A percentile compares a stretch with the other conserved stretches of the same genome.
These are phyloP conservation scores for Triticum timopheevii DNA, from an alignment of 176 grass and related monocot species.

Conservation along the genomic window DNA sequence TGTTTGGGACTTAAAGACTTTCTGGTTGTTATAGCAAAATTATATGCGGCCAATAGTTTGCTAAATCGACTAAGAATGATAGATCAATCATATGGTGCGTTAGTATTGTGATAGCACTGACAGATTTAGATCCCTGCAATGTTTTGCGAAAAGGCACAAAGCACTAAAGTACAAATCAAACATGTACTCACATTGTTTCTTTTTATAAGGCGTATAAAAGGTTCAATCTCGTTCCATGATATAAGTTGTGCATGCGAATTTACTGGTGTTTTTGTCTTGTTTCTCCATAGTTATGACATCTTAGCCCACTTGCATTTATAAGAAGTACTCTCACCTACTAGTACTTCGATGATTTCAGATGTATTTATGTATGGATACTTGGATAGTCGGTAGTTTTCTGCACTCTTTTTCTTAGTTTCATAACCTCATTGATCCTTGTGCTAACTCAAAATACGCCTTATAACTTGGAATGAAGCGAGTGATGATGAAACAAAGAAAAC, in stretches of 20 bases:
- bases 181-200: not conserved
- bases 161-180: constrained; percentile 13
- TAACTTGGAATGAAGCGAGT: not conserved
- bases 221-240: not conserved
- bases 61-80: constrained; percentile 20
- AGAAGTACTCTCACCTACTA: not conserved
- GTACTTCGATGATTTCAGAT: not conserved
- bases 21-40: too few relatives aligned
- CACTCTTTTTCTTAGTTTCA: not conserved
- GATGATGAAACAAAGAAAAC: constrained; percentile 30
- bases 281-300: not conserved
- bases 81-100: not conserved
- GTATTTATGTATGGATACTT: not conserved
- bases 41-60: not conserved
- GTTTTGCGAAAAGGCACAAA: not conserved
- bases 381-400: not conserved
- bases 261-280: not conserved
- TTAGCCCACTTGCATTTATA: not conserved
- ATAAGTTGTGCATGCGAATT: not conserved
- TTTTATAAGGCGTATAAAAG: not conserved
- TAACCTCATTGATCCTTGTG: not conserved
- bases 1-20: too few relatives aligned
- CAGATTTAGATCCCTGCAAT: not conserved
- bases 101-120: constrained; percentile 3
- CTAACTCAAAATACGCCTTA: not conserved